These are phyloP conservation scores for Xylaria curta DNA, from an alignment of 495 filamentous ascomycete species.

Conservation along the genomic window DNA sequence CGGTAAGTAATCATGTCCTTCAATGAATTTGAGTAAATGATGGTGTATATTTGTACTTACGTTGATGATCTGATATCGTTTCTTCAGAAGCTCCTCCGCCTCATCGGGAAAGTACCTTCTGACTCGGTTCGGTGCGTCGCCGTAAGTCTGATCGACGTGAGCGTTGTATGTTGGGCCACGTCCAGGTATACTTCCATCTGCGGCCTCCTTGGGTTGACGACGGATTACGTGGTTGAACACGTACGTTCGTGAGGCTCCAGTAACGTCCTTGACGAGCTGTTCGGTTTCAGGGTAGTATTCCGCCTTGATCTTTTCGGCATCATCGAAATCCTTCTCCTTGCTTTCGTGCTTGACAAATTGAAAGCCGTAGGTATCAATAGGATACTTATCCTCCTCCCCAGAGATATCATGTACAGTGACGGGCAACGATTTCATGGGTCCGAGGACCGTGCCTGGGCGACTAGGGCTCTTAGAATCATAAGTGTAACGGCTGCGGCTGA, in stretches of 20 bases:
- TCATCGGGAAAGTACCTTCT: slow-evolving; percentile 58
- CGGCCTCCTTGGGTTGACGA: slow-evolving; percentile 38
- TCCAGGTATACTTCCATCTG: neutral
- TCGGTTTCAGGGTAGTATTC: slow-evolving; percentile 65
- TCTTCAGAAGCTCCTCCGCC: slow-evolving; percentile 57
- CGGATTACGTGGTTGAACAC: slow-evolving; percentile 72
- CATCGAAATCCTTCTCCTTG: slow-evolving; percentile 56
- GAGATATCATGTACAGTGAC: slow-evolving; percentile 53
- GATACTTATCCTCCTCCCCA: slow-evolving; percentile 57
- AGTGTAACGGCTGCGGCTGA: neutral
- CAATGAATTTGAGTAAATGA: neutral
- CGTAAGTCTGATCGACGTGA: slow-evolving; percentile 66
- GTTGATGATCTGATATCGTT: slow-evolving; percentile 70
- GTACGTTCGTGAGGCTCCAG: slow-evolving; percentile 61
- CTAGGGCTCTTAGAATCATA: slow-evolving; percentile 4
- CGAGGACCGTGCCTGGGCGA: slow-evolving; percentile 2
- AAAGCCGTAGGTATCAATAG: slow-evolving; percentile 57
- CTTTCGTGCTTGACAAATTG: slow-evolving; percentile 57
- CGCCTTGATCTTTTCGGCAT: slow-evolving; percentile 61
- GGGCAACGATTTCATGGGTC: slow-evolving; percentile 1
- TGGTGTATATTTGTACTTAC: slow-evolving; percentile 27
- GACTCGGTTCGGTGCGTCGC: slow-evolving; percentile 56
- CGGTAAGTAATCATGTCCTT: neutral
- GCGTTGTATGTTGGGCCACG: slow-evolving; percentile 37
- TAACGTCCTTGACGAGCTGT: slow-evolving; percentile 61